Conservation (phyloP, 164 flowering plant species). For the Tetracentron sinense region DNA sequence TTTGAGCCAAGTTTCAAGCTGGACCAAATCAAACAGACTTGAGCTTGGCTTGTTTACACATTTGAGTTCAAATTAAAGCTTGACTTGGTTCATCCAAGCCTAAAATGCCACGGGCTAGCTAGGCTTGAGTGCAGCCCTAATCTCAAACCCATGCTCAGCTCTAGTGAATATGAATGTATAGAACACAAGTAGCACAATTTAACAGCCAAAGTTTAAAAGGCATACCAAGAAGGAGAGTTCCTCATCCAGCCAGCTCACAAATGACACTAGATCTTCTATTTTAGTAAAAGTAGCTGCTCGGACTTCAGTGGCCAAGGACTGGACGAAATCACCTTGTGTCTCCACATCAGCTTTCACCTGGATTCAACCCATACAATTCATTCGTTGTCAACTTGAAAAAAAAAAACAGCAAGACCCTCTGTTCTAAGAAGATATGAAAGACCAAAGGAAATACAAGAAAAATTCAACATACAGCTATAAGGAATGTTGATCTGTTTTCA, state of each 20-base stretch:
- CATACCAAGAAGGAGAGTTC: slow-evolving; percentile 98
- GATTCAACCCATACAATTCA: slow-evolving; percentile 14
- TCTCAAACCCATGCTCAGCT: too few relatives aligned
- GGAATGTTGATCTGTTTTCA: slow-evolving; percentile 84
- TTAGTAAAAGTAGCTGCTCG: slow-evolving; percentile 74
- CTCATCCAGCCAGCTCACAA: slow-evolving; percentile 98
- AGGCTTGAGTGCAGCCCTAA: too few relatives aligned
- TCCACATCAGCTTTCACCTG: slow-evolving; percentile 99
- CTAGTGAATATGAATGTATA: too few relatives aligned
- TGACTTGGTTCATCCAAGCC: too few relatives aligned
- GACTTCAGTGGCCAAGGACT: slow-evolving; percentile 89
- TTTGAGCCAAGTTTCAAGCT: too few relatives aligned
- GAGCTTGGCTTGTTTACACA: too few relatives aligned
- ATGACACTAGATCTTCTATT: slow-evolving; percentile 76
- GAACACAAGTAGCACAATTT: too few relatives aligned
- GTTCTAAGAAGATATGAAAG: not conserved
- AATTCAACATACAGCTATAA: slow-evolving; percentile 63
- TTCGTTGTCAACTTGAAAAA: not conserved
- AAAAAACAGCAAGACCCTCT: not conserved
- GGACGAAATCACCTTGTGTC: slow-evolving; percentile 97
- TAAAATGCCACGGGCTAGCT: too few relatives aligned
- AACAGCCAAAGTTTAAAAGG: slow-evolving; percentile 6
- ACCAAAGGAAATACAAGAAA: not conserved
- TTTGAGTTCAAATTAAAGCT: too few relatives aligned
- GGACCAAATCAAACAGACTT: too few relatives aligned